phyloP scores from a whole-genome alignment of 352 stramenopile species.

The Phytophthora sansomeana region DNA sequence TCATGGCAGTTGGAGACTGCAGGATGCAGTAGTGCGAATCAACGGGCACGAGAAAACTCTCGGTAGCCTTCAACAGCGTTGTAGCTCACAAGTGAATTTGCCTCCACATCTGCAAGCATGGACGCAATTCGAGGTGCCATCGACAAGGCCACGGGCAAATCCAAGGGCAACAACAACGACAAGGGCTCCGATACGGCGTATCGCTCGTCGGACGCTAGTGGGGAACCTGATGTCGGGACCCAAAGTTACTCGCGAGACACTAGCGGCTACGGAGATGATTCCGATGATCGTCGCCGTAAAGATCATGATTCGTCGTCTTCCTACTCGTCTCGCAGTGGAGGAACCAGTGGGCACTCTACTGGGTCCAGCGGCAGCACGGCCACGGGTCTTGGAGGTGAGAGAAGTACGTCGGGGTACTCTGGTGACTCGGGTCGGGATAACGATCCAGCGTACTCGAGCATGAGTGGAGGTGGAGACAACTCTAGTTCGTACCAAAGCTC shows the following conservation, averaged over 20 bases:
- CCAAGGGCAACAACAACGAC: constrained; percentile 14
- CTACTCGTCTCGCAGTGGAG: constrained; percentile 24
- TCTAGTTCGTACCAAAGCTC: constrained; percentile 9
- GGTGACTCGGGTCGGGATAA: constrained; percentile 4
- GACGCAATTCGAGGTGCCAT: constrained; percentile 26
- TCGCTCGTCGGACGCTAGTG: constrained; percentile 29
- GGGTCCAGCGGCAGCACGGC: constrained; percentile 17
- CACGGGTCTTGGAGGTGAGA: constrained; percentile 17
- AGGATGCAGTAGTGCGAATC: not conserved
- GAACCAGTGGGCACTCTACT: constrained; percentile 23
- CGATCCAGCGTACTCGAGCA: constrained; percentile 13
- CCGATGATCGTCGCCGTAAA: constrained; percentile 16
- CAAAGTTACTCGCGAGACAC: constrained; percentile 34
- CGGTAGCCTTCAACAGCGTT: not conserved
- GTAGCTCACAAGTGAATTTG: constrained; percentile 30
- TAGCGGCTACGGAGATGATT: not conserved
- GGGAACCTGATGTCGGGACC: constrained; percentile 21
- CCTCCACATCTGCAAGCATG: constrained; percentile 7
- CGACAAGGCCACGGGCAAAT: constrained; percentile 21
- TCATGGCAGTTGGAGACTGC: not conserved
- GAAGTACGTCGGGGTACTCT: constrained; percentile 20
- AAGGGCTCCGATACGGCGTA: constrained; percentile 10
- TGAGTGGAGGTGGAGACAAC: not conserved
- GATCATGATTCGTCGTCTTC: constrained; percentile 21
- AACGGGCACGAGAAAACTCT: not conserved